Evolutionary conservation across 345 rosid genomes (phyloP).

Genomic region (Salix koriyanagi): DNA sequence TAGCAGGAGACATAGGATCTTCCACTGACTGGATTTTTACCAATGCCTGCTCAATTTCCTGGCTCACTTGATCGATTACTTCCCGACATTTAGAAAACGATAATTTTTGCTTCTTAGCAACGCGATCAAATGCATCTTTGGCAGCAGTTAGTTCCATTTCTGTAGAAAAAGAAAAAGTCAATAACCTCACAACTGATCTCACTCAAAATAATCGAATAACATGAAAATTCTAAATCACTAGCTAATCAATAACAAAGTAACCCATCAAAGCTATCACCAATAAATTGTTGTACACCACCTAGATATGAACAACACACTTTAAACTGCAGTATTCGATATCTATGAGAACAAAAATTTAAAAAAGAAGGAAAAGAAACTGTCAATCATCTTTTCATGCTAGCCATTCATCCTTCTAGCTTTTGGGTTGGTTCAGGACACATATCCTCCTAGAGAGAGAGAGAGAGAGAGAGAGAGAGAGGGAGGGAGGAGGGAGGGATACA

Average conservation of each 20-base stretch:
- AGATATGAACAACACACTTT: background rate
- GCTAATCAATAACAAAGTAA: background rate
- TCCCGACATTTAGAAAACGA: constrained; percentile 44
- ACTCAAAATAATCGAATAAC: background rate
- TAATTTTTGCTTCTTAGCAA: constrained; percentile 60
- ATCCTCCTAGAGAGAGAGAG: background rate
- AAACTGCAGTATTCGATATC: background rate
- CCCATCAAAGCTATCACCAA: background rate
- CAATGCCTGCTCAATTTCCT: constrained; percentile 46
- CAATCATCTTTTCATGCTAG: background rate
- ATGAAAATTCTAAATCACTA: background rate
- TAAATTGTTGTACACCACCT: background rate
- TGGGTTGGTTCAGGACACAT: background rate
- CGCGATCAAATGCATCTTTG: constrained; percentile 61
- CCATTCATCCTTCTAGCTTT: background rate
- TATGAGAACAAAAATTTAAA: background rate
- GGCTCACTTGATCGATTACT: constrained; percentile 44
- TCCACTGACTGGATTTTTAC: constrained; percentile 33
- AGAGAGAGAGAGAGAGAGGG: background rate
- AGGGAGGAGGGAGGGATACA: background rate
- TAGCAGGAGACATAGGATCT: constrained; percentile 19
- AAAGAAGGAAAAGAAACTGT: background rate
- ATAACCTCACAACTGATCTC: background rate
- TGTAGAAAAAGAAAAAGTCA: constrained; percentile 13
- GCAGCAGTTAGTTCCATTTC: constrained; percentile 48